Percentiles rank a stretch among this genome's conserved stretches.
phyloP scores from a whole-genome alignment of 192 early-diverging fungal species.

The Gorgonomyces haynaldii region DNA sequence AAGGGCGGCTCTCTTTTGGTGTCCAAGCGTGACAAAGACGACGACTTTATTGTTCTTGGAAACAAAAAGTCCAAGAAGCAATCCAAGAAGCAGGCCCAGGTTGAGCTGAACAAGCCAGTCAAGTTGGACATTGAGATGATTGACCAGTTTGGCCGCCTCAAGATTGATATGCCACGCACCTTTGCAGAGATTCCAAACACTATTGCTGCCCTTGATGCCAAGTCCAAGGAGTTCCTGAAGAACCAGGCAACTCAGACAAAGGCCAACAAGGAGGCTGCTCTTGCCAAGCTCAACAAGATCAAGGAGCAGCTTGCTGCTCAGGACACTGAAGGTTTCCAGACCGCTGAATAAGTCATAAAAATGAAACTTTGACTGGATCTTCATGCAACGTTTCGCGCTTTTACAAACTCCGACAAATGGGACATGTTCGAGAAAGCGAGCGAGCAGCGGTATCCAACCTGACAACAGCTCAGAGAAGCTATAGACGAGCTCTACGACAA shows the following conservation, averaged over 20 bases:
- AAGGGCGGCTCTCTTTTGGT: constrained; percentile 60
- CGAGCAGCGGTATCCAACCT: too few species aligned
- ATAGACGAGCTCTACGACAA: too few species aligned
- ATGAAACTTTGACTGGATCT: background rate
- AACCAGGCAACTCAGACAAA: constrained; percentile 67
- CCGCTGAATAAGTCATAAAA: background rate
- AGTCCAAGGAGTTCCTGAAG: constrained; percentile 59
- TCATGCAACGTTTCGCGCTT: too few species aligned
- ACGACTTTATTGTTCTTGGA: constrained; percentile 61
- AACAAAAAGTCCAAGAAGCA: constrained; percentile 53
- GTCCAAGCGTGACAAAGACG: constrained; percentile 65
- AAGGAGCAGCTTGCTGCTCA: background rate
- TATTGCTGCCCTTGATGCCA: constrained; percentile 58
- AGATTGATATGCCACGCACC: constrained; percentile 69
- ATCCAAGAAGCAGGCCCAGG: constrained; percentile 25
- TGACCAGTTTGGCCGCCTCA: constrained; percentile 66
- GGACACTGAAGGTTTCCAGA: background rate
- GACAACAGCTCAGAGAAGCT: too few species aligned
- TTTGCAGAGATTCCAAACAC: constrained; percentile 53
- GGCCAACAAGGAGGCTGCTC: constrained; percentile 79
- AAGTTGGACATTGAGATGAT: constrained; percentile 47
- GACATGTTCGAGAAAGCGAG: too few species aligned
- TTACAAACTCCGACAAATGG: too few species aligned
- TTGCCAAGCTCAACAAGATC: constrained; percentile 56
- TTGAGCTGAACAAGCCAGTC: constrained; percentile 41